Evolutionary conservation across 2,329 filamentous ascomycete species (phyloP).

Genomic region (Acrodontium crateriforme): DNA sequence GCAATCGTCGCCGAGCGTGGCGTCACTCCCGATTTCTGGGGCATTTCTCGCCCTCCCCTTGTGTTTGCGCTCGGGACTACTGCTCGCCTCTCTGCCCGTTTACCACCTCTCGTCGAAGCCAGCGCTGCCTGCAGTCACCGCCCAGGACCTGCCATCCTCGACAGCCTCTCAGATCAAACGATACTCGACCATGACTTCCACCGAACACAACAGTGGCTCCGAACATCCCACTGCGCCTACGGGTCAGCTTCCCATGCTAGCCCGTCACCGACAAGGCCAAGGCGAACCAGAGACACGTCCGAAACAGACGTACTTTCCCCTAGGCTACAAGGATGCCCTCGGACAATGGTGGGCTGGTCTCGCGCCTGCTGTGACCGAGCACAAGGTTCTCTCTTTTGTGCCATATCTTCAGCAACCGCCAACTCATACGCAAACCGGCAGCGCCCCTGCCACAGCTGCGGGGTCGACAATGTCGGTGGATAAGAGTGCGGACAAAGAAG

Average conservation of each 20-base stretch:
- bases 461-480: conserved; percentile 25
- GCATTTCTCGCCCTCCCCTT: too few relatives aligned
- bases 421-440: conserved; percentile 51
- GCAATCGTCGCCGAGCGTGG: too few relatives aligned
- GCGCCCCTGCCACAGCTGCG: conserved; percentile 32
- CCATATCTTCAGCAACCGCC: conserved; percentile 66
- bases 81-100: too few relatives aligned
- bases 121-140: too few relatives aligned
- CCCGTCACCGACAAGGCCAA: conserved; percentile 19
- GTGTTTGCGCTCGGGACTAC: too few relatives aligned
- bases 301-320: conserved; percentile 46
- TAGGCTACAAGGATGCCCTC: conserved; percentile 83
- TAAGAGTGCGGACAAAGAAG: conserved; percentile 18
- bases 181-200: conserved; percentile 21
- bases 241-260: conserved; percentile 20
- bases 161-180: too few relatives aligned
- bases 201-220: conserved; percentile 10
- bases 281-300: conserved; percentile 12
- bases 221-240: conserved; percentile 3
- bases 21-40: too few relatives aligned
- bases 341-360: conserved; percentile 87
- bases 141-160: too few relatives aligned
- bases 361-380: conserved; percentile 73
- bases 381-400: conserved; percentile 72
- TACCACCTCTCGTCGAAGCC: too few relatives aligned